Evolutionary conservation across 148 eudicot genomes (phyloP).

Genomic region (Rhododendron simsii): DNA sequence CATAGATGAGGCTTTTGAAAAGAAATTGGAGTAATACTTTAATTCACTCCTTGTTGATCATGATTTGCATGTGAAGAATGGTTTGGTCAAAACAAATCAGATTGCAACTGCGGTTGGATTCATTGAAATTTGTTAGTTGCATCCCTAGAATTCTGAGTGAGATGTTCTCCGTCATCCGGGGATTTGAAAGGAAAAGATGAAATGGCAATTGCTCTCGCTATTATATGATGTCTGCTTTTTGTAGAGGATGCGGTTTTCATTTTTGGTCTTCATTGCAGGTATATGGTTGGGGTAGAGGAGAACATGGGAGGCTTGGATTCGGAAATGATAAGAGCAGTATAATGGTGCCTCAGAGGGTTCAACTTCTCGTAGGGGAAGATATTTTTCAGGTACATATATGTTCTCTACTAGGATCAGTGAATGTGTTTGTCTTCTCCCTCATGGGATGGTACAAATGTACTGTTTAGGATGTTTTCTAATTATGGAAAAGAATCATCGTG

Average conservation of each 20-base stretch:
- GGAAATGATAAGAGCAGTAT: conserved; percentile 99
- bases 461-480: neutral
- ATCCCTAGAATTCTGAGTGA: neutral
- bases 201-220: neutral
- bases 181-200: neutral
- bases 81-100: neutral
- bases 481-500: neutral
- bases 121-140: neutral
- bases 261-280: conserved; percentile 41
- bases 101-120: neutral
- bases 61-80: neutral
- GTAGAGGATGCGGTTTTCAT: neutral
- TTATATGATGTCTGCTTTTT: neutral
- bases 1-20: neutral
- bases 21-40: neutral
- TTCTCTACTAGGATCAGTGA: neutral
- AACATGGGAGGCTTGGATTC: conserved; percentile 97
- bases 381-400: conserved; percentile 60
- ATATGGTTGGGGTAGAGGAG: conserved; percentile 99
- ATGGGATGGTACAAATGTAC: neutral
- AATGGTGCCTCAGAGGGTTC: conserved; percentile 95
- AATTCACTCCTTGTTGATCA: too few relatives aligned
- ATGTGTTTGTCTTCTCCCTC: neutral
- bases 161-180: neutral
- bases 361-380: conserved; percentile 77